Conservation (phyloP, 495 filamentous ascomycete genomes). For the Peziza echinospora region DNA sequence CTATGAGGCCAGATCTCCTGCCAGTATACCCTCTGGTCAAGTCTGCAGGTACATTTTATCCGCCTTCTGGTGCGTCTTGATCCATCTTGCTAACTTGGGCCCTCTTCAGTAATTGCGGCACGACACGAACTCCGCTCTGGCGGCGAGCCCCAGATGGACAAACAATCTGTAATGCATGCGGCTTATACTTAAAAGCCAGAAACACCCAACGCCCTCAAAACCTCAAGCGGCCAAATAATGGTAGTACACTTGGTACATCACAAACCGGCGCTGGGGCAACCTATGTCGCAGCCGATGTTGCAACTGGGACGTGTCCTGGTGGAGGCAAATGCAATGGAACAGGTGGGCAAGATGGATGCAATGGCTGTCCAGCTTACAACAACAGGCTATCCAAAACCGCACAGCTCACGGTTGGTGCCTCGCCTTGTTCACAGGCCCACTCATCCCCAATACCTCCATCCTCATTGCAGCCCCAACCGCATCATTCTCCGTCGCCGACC, state of each 20-base stretch:
- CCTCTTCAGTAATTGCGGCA: slow-evolving; percentile 64
- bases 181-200: slow-evolving; percentile 79
- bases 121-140: slow-evolving; percentile 85
- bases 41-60: slow-evolving; percentile 31
- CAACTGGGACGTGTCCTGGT: slow-evolving; percentile 76
- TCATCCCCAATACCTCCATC: slow-evolving; percentile 1
- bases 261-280: slow-evolving; percentile 38
- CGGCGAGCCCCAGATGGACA: slow-evolving; percentile 75
- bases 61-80: background rate
- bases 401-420: slow-evolving; percentile 32
- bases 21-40: slow-evolving; percentile 28
- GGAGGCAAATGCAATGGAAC: slow-evolving; percentile 93
- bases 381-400: slow-evolving; percentile 83
- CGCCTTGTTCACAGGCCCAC: slow-evolving; percentile 13
- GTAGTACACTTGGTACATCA: slow-evolving; percentile 8
- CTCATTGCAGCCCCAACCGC: background rate
- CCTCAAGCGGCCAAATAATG: slow-evolving; percentile 41
- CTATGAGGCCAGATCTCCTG: slow-evolving; percentile 2
- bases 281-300: slow-evolving; percentile 51
- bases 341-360: slow-evolving; percentile 86
- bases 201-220: slow-evolving; percentile 79
- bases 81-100: slow-evolving; percentile 11
- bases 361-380: slow-evolving; percentile 91
- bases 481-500: slow-evolving; percentile 19
- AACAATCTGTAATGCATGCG: slow-evolving; percentile 96